These are phyloP conservation scores for Piloderma croceum DNA, from an alignment of 768 basidiomycete species.

Conservation along the genomic window DNA sequence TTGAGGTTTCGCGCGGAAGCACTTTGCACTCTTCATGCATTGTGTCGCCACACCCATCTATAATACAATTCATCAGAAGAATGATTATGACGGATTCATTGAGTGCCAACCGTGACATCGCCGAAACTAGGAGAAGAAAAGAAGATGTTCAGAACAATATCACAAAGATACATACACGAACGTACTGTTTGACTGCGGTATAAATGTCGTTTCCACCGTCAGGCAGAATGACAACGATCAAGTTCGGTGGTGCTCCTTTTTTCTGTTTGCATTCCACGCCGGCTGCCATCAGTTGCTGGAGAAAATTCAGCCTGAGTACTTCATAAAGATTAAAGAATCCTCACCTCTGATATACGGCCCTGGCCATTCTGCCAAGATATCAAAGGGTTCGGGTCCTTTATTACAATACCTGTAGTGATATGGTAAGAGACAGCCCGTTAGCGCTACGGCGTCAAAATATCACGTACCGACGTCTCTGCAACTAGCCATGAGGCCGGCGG, in stretches of 20 bases:
- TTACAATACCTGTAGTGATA: slow-evolving; percentile 48
- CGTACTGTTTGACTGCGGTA: slow-evolving; percentile 72
- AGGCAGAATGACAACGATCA: slow-evolving; percentile 67
- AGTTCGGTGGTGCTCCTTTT: slow-evolving; percentile 39
- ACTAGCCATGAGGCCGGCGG: slow-evolving; percentile 42
- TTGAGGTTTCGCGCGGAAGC: slow-evolving; percentile 61
- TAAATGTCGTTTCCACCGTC: slow-evolving; percentile 75
- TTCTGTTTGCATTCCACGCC: slow-evolving; percentile 43
- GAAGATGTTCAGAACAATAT: not conserved
- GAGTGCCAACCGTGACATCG: slow-evolving; percentile 46
- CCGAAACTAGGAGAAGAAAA: slow-evolving; percentile 51
- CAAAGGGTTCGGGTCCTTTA: slow-evolving; percentile 39
- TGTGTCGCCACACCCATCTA: slow-evolving; percentile 76
- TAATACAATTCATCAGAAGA: slow-evolving; percentile 3
- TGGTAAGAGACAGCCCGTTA: not conserved
- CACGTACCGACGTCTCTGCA: slow-evolving; percentile 56
- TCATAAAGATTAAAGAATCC: slow-evolving; percentile 3
- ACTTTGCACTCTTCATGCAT: slow-evolving; percentile 65
- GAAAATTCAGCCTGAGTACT: not conserved
- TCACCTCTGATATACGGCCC: slow-evolving; percentile 43
- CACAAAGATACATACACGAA: slow-evolving; percentile 8
- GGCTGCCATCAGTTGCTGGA: slow-evolving; percentile 43
- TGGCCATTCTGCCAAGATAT: slow-evolving; percentile 56
- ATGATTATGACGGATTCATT: not conserved
- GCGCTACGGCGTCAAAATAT: not conserved